Evolutionary conservation across 1,284 basidiomycete species (phyloP), one percentile per base, ranked within the genome.

Genomic region (Vanrija sp.): DNA sequence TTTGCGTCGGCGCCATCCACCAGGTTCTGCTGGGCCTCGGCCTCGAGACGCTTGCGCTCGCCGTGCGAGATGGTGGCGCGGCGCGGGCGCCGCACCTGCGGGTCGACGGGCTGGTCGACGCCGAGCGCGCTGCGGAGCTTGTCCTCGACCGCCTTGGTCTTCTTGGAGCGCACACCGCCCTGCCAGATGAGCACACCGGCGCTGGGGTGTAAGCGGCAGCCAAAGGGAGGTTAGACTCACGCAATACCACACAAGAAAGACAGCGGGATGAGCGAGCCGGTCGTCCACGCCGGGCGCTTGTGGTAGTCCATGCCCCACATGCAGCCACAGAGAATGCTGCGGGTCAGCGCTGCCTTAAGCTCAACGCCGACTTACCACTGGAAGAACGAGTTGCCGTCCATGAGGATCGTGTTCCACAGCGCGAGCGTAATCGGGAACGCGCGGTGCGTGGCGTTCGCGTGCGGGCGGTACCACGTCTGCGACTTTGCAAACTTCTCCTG

Each of bases 391-490:
- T 91, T 92, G 35, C 84, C 83, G 65, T 89, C 87, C 72, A 86
- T 88, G 53, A 88, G 66, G 55, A 73, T 63, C 3, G 72, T 74
- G 50, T 75, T 76, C 67, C 68, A 72, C 18, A 77, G 50, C 22
- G 62, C 80, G 67, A 73, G 85, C 82, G 80, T 82, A 68, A 89
- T 87, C 6, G 87, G 85, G 71, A 92, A 92, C 6, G 89, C 88
- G 46, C 85, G 78, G 70, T 93, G 89, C 0, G 90, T 91, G 51
- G 85, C 84, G 5, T 88, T 92, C 39, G 87, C 89, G 71, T 92
- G 88, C 7, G 89, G 84, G 39, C 87, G 79, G 73, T 94, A 94
- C 88, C 89, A 94, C 0, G 88, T 90, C 55, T 75, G 76, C 45
- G 62, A 66, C 27, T 64, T 62, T 4, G 68, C 64, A 60, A 77